Evolutionary conservation across 164 flowering plant species (phyloP).

Genomic region (Magnolia kwangsiensis): DNA sequence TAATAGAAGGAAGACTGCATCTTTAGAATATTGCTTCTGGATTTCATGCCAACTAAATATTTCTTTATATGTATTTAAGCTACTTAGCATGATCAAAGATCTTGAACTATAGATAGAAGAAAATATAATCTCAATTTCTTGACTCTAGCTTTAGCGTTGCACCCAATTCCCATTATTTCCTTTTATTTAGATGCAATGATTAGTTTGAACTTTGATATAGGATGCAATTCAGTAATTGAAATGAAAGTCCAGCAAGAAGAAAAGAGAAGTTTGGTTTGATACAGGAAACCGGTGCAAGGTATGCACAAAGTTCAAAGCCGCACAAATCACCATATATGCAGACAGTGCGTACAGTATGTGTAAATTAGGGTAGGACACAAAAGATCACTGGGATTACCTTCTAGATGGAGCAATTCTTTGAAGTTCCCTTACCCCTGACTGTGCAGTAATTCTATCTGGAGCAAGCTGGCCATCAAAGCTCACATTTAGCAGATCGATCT

Average conservation of each 20-base stretch:
- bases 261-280: too few species aligned
- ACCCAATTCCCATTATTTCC: background rate
- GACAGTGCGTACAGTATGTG: background rate
- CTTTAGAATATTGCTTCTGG: too few species aligned
- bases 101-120: background rate
- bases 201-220: background rate
- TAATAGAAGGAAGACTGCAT: too few species aligned
- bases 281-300: background rate
- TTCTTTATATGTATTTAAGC: too few species aligned
- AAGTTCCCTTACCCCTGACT: conserved; percentile 74
- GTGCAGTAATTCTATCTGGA: conserved; percentile 91
- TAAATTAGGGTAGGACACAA: background rate
- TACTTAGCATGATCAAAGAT: background rate
- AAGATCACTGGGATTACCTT: conserved; percentile 40
- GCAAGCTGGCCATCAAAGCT: conserved; percentile 92
- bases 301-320: background rate
- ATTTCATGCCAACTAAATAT: too few species aligned
- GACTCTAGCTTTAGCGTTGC: background rate
- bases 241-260: background rate
- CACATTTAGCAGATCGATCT: conserved; percentile 88
- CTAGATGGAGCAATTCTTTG: conserved; percentile 64
- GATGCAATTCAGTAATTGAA: background rate
- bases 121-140: background rate
- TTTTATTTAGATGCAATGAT: background rate
- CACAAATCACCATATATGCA: background rate